Conservation (phyloP, 805 yeast species). For the Torulaspora microellipsoides region DNA sequence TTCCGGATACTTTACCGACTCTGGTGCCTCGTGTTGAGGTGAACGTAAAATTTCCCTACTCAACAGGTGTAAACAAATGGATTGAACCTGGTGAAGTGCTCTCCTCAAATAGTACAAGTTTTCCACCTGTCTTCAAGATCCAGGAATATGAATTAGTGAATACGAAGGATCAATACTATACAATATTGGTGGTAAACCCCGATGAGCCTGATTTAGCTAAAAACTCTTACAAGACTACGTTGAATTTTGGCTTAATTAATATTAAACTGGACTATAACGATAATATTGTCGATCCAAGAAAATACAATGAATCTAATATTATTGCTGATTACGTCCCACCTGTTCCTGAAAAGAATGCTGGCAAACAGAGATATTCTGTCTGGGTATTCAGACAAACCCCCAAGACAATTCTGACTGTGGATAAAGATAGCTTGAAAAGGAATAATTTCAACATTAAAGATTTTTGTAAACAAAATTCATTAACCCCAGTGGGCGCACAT, state of each 20-base stretch:
- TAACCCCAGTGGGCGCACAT: conserved; percentile 86
- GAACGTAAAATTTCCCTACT: conserved; percentile 67
- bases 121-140: conserved; percentile 73
- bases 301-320: conserved; percentile 40
- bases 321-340: conserved; percentile 67
- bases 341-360: conserved; percentile 82
- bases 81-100: conserved; percentile 73
- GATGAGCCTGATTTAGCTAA: conserved; percentile 75
- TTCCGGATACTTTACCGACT: conserved; percentile 94
- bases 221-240: conserved; percentile 64
- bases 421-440: conserved; percentile 29
- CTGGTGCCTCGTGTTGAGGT: conserved; percentile 76
- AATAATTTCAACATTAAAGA: conserved; percentile 66
- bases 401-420: conserved; percentile 16
- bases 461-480: conserved; percentile 51
- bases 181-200: conserved; percentile 82
- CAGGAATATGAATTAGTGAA: conserved; percentile 59
- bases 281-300: conserved; percentile 44
- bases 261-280: conserved; percentile 54
- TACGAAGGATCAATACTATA: conserved; percentile 50
- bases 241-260: conserved; percentile 75
- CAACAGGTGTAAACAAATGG: conserved; percentile 58
- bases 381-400: conserved; percentile 82
- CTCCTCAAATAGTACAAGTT: conserved; percentile 66
- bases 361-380: conserved; percentile 73